Conservation (phyloP, 371 early-diverging fungal genomes). For the Actinomucor elegans region DNA sequence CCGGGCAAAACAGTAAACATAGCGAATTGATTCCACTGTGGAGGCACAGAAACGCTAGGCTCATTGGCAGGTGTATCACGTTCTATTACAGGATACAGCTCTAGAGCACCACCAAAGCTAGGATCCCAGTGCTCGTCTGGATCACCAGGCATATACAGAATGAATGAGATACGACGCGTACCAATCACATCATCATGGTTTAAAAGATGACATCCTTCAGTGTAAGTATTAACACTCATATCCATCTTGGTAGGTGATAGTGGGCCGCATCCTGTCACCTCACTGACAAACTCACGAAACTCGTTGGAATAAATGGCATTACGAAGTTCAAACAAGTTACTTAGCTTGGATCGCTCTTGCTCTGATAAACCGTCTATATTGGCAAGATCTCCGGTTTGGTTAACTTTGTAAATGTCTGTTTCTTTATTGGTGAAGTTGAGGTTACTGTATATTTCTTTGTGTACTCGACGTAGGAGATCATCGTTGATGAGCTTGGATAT, state of each 20-base stretch:
- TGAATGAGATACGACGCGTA: conserved; percentile 72
- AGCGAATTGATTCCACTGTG: conserved; percentile 74
- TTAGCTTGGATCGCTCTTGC: conserved; percentile 51
- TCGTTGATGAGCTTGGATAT: conserved; percentile 61
- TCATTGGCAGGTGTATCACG: conserved; percentile 63
- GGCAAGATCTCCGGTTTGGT: conserved; percentile 80
- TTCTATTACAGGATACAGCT: conserved; percentile 67
- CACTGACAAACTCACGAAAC: conserved; percentile 65
- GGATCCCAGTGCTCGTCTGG: conserved; percentile 63
- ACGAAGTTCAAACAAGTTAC: conserved; percentile 56
- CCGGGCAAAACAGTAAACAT: conserved; percentile 80
- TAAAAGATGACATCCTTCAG: conserved; percentile 69
- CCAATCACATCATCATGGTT: conserved; percentile 85
- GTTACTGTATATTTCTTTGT: conserved; percentile 59
- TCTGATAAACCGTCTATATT: conserved; percentile 72
- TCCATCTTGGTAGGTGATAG: conserved; percentile 64
- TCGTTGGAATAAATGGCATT: conserved; percentile 71
- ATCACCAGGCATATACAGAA: conserved; percentile 70
- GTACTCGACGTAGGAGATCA: conserved; percentile 57
- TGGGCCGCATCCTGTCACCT: conserved; percentile 70
- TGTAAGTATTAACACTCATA: conserved; percentile 66
- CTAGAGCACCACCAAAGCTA: conserved; percentile 68
- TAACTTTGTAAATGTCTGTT: conserved; percentile 78
- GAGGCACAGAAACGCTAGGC: conserved; percentile 61
- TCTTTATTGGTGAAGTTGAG: conserved; percentile 74